These are phyloP conservation scores for Graphilbum ipis-grandicollis DNA, from an alignment of 2,329 filamentous ascomycete genomes.

Conservation along the genomic window DNA sequence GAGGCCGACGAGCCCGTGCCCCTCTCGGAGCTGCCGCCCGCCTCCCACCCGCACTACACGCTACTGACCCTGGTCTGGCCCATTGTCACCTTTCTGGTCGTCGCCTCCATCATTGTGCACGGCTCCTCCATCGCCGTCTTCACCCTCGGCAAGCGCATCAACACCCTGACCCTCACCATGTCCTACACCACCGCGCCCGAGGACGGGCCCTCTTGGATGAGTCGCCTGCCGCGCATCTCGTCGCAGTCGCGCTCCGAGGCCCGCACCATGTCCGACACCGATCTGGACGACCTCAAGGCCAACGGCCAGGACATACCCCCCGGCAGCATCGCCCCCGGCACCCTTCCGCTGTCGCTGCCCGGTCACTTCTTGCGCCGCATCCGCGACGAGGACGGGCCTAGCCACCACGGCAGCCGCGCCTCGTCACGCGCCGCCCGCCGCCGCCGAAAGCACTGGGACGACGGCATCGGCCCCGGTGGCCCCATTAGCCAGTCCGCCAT, in stretches of 20 bases:
- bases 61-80: conserved; percentile 87
- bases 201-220: conserved; percentile 88
- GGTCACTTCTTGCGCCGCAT: conserved; percentile 69
- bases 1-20: conserved; percentile 65
- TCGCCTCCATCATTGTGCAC: conserved; percentile 86
- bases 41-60: conserved; percentile 39
- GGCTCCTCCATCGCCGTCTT: conserved; percentile 98
- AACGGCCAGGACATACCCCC: conserved; percentile 38
- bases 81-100: conserved; percentile 83
- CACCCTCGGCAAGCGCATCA: conserved; percentile 93
- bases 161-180: conserved; percentile 86
- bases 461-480: conserved; percentile 62
- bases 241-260: conserved; percentile 63
- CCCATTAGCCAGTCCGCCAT: conserved; percentile 86
- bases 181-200: conserved; percentile 87
- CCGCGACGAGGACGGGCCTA: conserved; percentile 53
- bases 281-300: conserved; percentile 43
- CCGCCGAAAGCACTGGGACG: conserved; percentile 51
- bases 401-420: conserved; percentile 34
- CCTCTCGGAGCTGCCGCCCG: conserved; percentile 39
- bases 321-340: conserved; percentile 46
- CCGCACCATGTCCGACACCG: conserved; percentile 65
- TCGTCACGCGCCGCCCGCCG: conserved; percentile 43
- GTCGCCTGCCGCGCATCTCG: conserved; percentile 59
- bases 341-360: conserved; percentile 38